Conservation (phyloP, 208 protist genomes). For the Leishmania turanica region DNA sequence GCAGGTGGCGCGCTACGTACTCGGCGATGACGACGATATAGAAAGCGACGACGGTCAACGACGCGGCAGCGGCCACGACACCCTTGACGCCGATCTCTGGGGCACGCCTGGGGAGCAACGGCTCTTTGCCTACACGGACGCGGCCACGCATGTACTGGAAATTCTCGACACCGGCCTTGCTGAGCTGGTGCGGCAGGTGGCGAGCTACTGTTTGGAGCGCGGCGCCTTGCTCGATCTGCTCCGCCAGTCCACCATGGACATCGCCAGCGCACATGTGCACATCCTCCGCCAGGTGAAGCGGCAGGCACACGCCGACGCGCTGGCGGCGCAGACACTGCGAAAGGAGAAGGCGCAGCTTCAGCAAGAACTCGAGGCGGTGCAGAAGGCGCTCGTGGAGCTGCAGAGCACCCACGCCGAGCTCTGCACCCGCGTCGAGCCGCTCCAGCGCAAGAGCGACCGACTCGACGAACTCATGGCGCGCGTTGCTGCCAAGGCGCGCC, state of each 20-base stretch:
- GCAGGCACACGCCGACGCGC: slow-evolving; percentile 20
- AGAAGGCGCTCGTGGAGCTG: slow-evolving; percentile 20
- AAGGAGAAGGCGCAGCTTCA: slow-evolving; percentile 31
- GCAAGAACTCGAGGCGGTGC: neutral
- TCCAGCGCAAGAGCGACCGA: slow-evolving; percentile 61
- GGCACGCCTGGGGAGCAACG: slow-evolving; percentile 42
- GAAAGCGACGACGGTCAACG: neutral
- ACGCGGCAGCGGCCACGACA: slow-evolving; percentile 19
- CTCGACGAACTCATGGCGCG: slow-evolving; percentile 77
- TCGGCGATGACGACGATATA: slow-evolving; percentile 25
- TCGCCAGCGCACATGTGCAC: slow-evolving; percentile 54
- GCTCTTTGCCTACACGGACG: slow-evolving; percentile 63
- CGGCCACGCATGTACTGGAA: slow-evolving; percentile 54
- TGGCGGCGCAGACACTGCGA: slow-evolving; percentile 33
- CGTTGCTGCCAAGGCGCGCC: slow-evolving; percentile 52
- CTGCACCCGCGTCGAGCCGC: slow-evolving; percentile 34
- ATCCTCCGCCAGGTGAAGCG: slow-evolving; percentile 73
- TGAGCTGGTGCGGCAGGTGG: slow-evolving; percentile 78
- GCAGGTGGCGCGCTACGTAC: slow-evolving; percentile 56
- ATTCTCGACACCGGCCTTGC: slow-evolving; percentile 76
- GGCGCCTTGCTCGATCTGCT: slow-evolving; percentile 81
- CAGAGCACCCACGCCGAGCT: slow-evolving; percentile 19
- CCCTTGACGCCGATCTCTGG: slow-evolving; percentile 36
- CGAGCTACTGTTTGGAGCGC: slow-evolving; percentile 69
- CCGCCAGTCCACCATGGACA: slow-evolving; percentile 71